Evolutionary conservation across 768 basidiomycete genomes (phyloP), one percentile per base, ranked within the genome.

Genomic region (Termitomyces titanicus): DNA sequence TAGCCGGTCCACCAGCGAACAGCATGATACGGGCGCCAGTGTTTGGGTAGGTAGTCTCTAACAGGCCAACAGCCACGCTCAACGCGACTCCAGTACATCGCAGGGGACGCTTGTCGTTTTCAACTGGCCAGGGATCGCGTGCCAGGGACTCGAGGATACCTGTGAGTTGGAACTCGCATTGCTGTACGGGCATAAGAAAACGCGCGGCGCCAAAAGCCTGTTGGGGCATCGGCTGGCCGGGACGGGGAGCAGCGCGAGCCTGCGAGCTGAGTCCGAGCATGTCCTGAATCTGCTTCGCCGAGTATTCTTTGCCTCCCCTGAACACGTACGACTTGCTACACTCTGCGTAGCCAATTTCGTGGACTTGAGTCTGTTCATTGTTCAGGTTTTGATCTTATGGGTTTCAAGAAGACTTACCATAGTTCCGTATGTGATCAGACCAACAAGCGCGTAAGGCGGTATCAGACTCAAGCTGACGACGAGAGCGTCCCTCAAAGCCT

Each of bases 261-360:
- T 85, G 85, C 2, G 88, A 79, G 64, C 81, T 85, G 42, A 98
- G 81, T 24, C 90, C 92, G 39, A 98, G 89, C 95, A 99, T 98
- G 64, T 98, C 96, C 70, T 94, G 92, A 61, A 98, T 98, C 61
- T 97, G 94, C 75, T 98, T 98, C 38, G 92, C 86, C 53, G 86
- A 72, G 68, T 99, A 98, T 64, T 99, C 97, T 72, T 98, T 99
- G 12, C 88, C 91, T 42, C 97, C 97, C 25, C 96, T 89, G 85
- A 99, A 99, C 54, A 98, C 97, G 70, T 97, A 98, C 3, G 95
- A 97, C 71, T 98, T 98, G 74, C 84, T 92, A 74, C 95, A 98
- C 68, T 96, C 92, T 2, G 86, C 82, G 64, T 98, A 98, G 31
- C 95, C 94, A 34, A 98, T 89, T 74, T 99, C 97, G 70, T 99